Conservation (phyloP, 768 basidiomycete genomes). For the Mycena rosella region DNA sequence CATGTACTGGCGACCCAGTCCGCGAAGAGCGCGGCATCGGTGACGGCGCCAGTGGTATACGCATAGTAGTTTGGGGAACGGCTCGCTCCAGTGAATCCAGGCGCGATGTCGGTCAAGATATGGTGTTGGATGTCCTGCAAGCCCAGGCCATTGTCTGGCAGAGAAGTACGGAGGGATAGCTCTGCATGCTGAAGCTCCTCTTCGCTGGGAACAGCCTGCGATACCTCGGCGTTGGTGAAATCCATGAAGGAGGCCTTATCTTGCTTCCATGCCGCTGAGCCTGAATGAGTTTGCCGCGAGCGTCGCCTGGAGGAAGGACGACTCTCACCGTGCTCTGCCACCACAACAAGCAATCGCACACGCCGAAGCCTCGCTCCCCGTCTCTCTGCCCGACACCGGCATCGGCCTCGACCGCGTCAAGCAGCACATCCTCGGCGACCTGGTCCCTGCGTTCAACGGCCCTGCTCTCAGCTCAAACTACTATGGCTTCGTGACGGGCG, state of each 20-base stretch:
- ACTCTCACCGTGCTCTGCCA: conserved; percentile 21
- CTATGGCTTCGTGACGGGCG: conserved; percentile 32
- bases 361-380: conserved; percentile 25
- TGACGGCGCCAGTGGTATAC: conserved; percentile 32
- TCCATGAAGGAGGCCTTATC: neutral
- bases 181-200: conserved; percentile 10
- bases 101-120: conserved; percentile 27
- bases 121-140: conserved; percentile 28
- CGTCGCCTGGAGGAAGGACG: conserved; percentile 7
- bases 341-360: conserved; percentile 9
- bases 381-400: conserved; percentile 26
- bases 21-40: conserved; percentile 30
- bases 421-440: conserved; percentile 25
- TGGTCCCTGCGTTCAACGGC: conserved; percentile 28
- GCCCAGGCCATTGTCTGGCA: conserved; percentile 30
- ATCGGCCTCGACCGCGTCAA: conserved; percentile 28
- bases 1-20: conserved; percentile 32
- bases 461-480: conserved; percentile 27
- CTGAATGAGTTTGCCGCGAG: conserved; percentile 24
- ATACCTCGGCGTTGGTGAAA: conserved; percentile 22
- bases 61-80: conserved; percentile 30
- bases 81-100: conserved; percentile 31
- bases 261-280: conserved; percentile 29
- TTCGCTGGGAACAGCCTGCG: conserved; percentile 20
- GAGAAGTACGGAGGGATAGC: conserved; percentile 17